Evolutionary conservation across 2,329 filamentous ascomycete species (phyloP), one percentile per base, ranked within the genome.

Genomic region (Tolypocladium guangdongense): DNA sequence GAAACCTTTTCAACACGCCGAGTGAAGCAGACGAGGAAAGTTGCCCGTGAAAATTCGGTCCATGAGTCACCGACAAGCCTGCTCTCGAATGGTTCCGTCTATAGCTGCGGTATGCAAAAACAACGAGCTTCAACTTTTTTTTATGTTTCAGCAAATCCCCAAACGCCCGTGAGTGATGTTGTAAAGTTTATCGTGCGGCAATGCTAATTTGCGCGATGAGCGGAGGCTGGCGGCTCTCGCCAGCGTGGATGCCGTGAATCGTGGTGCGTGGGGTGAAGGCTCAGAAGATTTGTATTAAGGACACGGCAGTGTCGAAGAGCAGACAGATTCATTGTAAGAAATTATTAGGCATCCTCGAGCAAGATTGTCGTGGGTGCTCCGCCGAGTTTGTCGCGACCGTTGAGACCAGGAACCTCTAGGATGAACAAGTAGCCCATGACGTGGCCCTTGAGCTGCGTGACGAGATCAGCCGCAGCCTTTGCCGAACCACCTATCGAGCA

Each of bases 401-500:
- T 89, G 61, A 99, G 83, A 73, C 93, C 92, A 63, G 90, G 86
- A 59, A 99, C 86, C 72, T 97, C 92, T 68, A 97, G 87, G 64
- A 99, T 88, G 77, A 99, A 99, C 58, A 96, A 76, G 73, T 88
- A 97, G 62, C 90, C 92, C 55, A 96, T 73, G 48, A 97, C 77
- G n/a, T 82, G 78, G 60, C 91, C 93, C 61, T 90, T 90, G 59
- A 95, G 82, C 72, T 95, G 84, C 69, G 84, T 79, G 63, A 97
- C 88, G 55, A 99, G 86, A 57, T 88, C 81, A 58, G 88, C 90
- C 22, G 90, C 92, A 56, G 92, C 93, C 59, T 83, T 82, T 54
- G 93, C 93, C 59, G 90, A 96, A 63, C 93, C 93, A 72, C 92
- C 92, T 96, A 59, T 50, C 60, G 49, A 52, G 51, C 43, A 56